phyloP scores from a whole-genome alignment of 768 basidiomycete genomes.

The Dendrothele bispora region DNA sequence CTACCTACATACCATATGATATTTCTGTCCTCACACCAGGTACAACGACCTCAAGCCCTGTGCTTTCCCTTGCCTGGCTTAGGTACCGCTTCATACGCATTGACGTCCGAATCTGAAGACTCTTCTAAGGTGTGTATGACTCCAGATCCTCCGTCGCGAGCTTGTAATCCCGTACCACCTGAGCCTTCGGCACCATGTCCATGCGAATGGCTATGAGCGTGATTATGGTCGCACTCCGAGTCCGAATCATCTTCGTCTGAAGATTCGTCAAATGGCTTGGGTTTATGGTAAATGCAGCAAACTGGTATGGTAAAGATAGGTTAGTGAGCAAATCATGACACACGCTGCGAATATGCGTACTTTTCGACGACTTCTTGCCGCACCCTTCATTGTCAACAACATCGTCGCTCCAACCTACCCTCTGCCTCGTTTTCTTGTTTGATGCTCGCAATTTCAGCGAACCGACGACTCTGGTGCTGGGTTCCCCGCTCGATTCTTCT shows the following conservation, averaged over 20 bases:
- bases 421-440: constrained; percentile 35
- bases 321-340: background rate
- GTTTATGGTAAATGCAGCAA: constrained; percentile 93
- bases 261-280: constrained; percentile 78
- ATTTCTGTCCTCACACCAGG: no score
- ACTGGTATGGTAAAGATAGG: constrained; percentile 47
- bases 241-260: constrained; percentile 60
- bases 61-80: constrained; percentile 34
- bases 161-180: constrained; percentile 7
- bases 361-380: constrained; percentile 91
- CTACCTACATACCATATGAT: no score
- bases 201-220: constrained; percentile 20
- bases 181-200: constrained; percentile 9
- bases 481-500: constrained; percentile 6
- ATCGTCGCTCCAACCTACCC: constrained; percentile 82
- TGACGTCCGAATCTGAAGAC: constrained; percentile 28
- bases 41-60: no score
- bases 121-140: constrained; percentile 13
- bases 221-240: constrained; percentile 34
- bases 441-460: constrained; percentile 59
- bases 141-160: constrained; percentile 6
- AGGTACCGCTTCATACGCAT: constrained; percentile 51
- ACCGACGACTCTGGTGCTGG: constrained; percentile 37
- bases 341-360: constrained; percentile 46
- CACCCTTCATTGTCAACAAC: constrained; percentile 90